Percentiles rank a stretch among this genome's conserved stretches.
phyloP scores from a whole-genome alignment of 257 asterid genomes.

The Solanum chiquidenum region DNA sequence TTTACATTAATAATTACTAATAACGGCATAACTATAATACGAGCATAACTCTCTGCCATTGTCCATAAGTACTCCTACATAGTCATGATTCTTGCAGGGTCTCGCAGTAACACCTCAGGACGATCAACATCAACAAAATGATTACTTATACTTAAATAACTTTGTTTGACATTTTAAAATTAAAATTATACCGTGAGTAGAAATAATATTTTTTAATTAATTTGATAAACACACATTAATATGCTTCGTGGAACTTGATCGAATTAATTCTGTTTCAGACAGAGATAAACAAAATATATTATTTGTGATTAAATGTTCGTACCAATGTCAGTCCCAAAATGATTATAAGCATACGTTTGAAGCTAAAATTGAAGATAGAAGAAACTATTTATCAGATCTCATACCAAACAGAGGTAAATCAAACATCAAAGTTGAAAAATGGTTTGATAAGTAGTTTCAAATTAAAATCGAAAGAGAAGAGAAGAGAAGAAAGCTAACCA shows the following conservation, averaged over 20 bases:
- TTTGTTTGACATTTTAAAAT: no score
- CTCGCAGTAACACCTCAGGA: not conserved
- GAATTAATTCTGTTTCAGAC: not conserved
- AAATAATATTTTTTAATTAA: not conserved
- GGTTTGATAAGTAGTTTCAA: not conserved
- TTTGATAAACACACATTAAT: not conserved
- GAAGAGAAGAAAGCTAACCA: constrained; percentile 16
- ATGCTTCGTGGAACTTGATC: not conserved
- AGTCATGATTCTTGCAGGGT: not conserved
- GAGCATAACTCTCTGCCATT: no score
- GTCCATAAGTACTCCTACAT: not conserved
- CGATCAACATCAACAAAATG: not conserved
- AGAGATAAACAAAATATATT: not conserved
- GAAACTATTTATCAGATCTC: not conserved
- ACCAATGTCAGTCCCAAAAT: not conserved
- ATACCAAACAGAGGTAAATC: not conserved
- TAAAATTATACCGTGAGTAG: no score
- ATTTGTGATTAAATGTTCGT: not conserved
- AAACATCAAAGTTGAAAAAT: not conserved
- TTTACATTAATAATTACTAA: no score
- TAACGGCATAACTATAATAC: no score
- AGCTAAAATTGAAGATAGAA: not conserved
- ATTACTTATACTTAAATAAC: not conserved
- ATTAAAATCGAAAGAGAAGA: not conserved
- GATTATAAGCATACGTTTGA: not conserved